Evolutionary conservation across 371 early-diverging fungal species (phyloP), one percentile per base, ranked within the genome.

Genomic region (Polyrhizophydium stewartii): DNA sequence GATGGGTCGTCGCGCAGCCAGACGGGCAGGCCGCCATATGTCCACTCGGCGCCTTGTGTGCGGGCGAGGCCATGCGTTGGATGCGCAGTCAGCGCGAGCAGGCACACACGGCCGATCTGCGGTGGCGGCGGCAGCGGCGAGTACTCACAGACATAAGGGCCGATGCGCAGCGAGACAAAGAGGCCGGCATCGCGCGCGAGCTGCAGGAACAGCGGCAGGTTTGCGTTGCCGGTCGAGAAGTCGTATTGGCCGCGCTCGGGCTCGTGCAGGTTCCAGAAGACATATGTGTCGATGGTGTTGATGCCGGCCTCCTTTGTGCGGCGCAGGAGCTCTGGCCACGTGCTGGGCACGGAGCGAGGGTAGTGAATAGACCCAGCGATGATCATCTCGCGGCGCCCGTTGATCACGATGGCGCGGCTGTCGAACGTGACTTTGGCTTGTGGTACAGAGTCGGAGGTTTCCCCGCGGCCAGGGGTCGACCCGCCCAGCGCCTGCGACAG

Each of bases 251-350:
- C 78, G 50, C 71, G 69, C 30, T 52, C 52, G 1, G 60, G 68
- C 62, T 84, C 85, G 58, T 82, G 81, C 37, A 76, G 64, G 63
- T 81, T 77, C 85, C 85, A 84, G 61, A 82, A 82, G 32, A 84
- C 83, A 47, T 82, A 82, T 1, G 81, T 82, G 60, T 84, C 85
- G 63, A 84, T 69, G 30, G 74, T 70, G 65, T 81, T 81, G 56
- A 75, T 65, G 16, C 84, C 84, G 24, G 77, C 81, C 21, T 16
- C 61, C 52, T 75, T 73, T 38, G 69, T 69, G 53, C 68, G 60
- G n/a, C 62, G 55, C 64, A 83, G 64, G 30, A 81, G 59, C 33
- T 58, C 55, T 31, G 75, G 77, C 83, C 83, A 83, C 77, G 76
- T 72, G 40, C 37, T 56, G 1, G 79, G 76, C 38, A 70, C 63